A percentile compares a stretch with the other conserved stretches of the same genome.
phyloP scores from a whole-genome alignment of 2,329 filamentous ascomycete genomes.

The Didymella lethalis region DNA sequence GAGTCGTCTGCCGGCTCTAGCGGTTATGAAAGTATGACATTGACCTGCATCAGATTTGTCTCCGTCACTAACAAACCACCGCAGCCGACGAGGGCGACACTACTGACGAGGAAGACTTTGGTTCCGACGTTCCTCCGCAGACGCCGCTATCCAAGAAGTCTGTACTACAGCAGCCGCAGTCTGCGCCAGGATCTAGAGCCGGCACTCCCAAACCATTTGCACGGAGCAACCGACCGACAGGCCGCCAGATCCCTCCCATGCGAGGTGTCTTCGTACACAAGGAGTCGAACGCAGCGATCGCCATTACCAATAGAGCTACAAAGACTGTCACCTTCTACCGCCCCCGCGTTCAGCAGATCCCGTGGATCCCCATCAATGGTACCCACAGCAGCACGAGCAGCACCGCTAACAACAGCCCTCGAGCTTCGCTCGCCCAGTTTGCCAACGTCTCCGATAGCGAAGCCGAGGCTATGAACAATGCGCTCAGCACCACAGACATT shows the following conservation, averaged over 20 bases:
- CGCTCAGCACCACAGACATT: conserved; percentile 64
- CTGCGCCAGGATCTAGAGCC: conserved; percentile 52
- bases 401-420: conserved; percentile 52
- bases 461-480: conserved; percentile 45
- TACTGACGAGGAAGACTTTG: conserved; percentile 59
- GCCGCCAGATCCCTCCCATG: conserved; percentile 41
- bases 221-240: conserved; percentile 38
- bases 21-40: conserved; percentile 66
- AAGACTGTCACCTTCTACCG: conserved; percentile 55
- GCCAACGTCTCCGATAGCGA: conserved; percentile 50
- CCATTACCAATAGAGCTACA: conserved; percentile 52
- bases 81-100: conserved; percentile 67
- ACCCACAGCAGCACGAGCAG: conserved; percentile 51
- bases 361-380: conserved; percentile 41
- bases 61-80: conserved; percentile 55
- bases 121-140: conserved; percentile 58
- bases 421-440: conserved; percentile 46
- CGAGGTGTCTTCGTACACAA: conserved; percentile 50
- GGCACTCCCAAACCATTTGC: conserved; percentile 51
- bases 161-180: conserved; percentile 60
- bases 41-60: conserved; percentile 28
- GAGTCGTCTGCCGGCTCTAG: conserved; percentile 60
- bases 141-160: conserved; percentile 51
- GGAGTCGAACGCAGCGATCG: conserved; percentile 50
- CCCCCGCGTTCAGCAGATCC: conserved; percentile 40